A percentile compares a stretch with the other conserved stretches of the same genome.
Evolutionary conservation across 148 eudicot species (phyloP).

Genomic region (Rhododendron kiyosumense): DNA sequence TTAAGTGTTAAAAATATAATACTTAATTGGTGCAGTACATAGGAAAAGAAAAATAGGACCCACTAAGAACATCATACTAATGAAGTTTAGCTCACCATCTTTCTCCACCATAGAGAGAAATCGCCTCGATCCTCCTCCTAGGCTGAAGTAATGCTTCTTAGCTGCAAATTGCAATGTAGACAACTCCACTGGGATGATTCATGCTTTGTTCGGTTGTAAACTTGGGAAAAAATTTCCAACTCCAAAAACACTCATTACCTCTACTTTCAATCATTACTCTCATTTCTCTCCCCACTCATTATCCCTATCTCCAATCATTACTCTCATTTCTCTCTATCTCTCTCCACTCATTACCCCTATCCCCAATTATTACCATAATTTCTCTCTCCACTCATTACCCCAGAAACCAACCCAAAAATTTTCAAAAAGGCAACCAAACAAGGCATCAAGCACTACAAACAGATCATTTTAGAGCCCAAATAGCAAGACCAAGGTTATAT

Average conservation of each 20-base stretch:
- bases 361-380: no score
- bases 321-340: no score
- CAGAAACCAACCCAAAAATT: no score
- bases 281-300: no score
- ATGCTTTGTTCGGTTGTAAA: no score
- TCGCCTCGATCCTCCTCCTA: conserved; percentile 89
- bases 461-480: conserved; percentile 2
- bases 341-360: no score
- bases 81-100: conserved; percentile 52
- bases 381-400: no score
- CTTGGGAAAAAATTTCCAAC: no score
- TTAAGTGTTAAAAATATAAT: background rate
- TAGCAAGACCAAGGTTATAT: background rate
- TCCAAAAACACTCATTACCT: no score
- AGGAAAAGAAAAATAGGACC: background rate
- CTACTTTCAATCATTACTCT: no score
- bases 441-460: conserved; percentile 40
- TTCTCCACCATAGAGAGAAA: conserved; percentile 77
- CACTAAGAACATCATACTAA: background rate
- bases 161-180: conserved; percentile 93
- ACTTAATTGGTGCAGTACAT: background rate
- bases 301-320: no score
- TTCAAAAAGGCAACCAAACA: no score
- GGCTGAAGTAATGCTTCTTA: conserved; percentile 93
- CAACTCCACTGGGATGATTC: conserved; percentile 14